Evolutionary conservation across 164 flowering plant species (phyloP).

Genomic region (Piper longum): DNA sequence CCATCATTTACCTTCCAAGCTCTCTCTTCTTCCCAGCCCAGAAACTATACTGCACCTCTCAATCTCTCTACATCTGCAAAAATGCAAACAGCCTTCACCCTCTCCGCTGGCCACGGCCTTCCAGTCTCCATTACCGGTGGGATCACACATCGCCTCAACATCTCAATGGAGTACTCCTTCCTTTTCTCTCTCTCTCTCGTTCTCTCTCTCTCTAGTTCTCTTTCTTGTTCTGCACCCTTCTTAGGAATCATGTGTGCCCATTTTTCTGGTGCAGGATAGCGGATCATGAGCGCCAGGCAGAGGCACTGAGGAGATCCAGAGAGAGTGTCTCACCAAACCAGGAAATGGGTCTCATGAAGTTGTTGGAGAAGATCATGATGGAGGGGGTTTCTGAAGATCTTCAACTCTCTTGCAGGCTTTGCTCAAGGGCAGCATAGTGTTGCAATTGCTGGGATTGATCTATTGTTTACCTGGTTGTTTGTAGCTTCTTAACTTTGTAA

Average conservation of each 20-base stretch:
- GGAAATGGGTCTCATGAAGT: background rate
- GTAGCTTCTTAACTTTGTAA: background rate
- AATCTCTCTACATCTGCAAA: no score
- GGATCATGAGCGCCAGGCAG: slow-evolving; percentile 1
- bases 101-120: slow-evolving; percentile 1
- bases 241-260: background rate
- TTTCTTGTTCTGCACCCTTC: background rate
- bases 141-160: slow-evolving; percentile 1
- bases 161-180: background rate
- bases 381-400: background rate
- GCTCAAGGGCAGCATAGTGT: slow-evolving; percentile 1
- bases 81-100: background rate
- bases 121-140: background rate
- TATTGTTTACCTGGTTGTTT: background rate
- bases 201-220: background rate
- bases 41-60: no score
- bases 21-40: no score
- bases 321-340: background rate
- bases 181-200: background rate
- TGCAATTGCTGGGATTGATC: background rate
- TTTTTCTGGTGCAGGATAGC: background rate
- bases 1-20: background rate
- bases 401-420: background rate
- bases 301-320: slow-evolving; percentile 2
- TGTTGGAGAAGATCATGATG: background rate